Base-by-base conservation (phyloP, 768 basidiomycete species). In the Kondoa subrosea region DNA sequence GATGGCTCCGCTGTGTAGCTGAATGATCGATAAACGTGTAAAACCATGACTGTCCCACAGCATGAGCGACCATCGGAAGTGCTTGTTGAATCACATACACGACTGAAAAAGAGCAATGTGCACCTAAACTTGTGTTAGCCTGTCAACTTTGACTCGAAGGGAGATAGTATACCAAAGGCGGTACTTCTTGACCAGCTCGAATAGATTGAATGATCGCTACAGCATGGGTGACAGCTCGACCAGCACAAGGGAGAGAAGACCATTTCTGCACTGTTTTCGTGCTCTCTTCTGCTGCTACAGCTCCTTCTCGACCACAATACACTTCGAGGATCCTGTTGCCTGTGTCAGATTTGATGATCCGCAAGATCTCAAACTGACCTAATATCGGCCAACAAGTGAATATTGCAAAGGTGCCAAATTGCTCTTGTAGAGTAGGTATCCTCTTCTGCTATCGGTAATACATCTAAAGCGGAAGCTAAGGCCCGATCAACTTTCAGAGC, bases 271-370 rank as follows among this genome's bases (percentile, higher is more conserved):
- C 40, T 50, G 40, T 50, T 50, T 8, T 21, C 40, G 8, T 27
- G 61, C 26, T 32, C 8, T 27, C n/a, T 14, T 27, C 61, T 16
- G 3, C 33, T 27, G 30, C 3, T 26, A 21, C 61, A 21, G 30
- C 30, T 63, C 61, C 61, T 31, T 63, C 61, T 27, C 61, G 61
- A 8, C 61, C 61, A n/a, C 26, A 27, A n/a, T 21, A 27, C 3
- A 63, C 61, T 63, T 63, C 61, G 3, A 63, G 12, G 29, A 63
- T 16, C 30, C 61, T 60, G 29, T 63, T 3, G 3, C 8, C 40
- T 8, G 12, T 8, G 21, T 50, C 40, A 50, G 40, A 8, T n/a
- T 50, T 8, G 21, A 50, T 50, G 8, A 50, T 21, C 12, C 40
- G 40, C 40, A 50, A 50, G 12, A 50, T 50, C 40, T 50, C 8